A percentile compares a stretch with the other conserved stretches of the same genome.
phyloP scores from a whole-genome alignment of 139 green algal species.

The Chlorella sorokiniana region DNA sequence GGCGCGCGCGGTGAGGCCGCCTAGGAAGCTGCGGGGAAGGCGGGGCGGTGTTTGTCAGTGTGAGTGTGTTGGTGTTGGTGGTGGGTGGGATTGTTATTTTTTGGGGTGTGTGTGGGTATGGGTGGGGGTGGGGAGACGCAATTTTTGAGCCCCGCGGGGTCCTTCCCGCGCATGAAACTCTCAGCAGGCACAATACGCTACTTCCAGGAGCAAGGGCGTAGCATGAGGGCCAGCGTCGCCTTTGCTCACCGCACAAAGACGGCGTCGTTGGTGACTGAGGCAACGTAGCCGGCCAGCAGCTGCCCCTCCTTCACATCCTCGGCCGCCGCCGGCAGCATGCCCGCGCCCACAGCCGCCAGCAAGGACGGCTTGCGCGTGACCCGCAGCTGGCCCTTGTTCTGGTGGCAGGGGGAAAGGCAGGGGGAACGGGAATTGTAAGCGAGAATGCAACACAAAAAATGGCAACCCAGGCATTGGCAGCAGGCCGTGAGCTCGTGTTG shows the following conservation, averaged over 20 bases:
- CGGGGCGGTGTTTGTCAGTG: too few species aligned
- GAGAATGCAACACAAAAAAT: not conserved
- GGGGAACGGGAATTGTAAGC: not conserved
- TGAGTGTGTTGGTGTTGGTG: not conserved
- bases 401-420: not conserved
- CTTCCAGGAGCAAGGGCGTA: not conserved
- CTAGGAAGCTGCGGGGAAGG: slow-evolving; percentile 66
- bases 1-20: slow-evolving; percentile 72
- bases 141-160: too few species aligned
- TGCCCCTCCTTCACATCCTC: slow-evolving; percentile 52
- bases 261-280: slow-evolving; percentile 66
- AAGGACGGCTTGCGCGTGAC: slow-evolving; percentile 73
- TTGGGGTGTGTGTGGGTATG: not conserved
- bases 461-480: too few species aligned
- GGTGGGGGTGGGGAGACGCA: too few species aligned
- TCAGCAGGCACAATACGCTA: not conserved
- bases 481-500: too few species aligned
- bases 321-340: slow-evolving; percentile 45
- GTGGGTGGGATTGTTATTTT: not conserved
- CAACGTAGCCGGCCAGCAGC: slow-evolving; percentile 82
- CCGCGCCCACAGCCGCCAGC: slow-evolving; percentile 47
- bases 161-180: not conserved
- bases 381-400: slow-evolving; percentile 31
- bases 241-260: slow-evolving; percentile 74
- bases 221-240: not conserved